Evolutionary conservation across 495 filamentous ascomycete genomes (phyloP).

Genomic region (Aspergillus cristatus): DNA sequence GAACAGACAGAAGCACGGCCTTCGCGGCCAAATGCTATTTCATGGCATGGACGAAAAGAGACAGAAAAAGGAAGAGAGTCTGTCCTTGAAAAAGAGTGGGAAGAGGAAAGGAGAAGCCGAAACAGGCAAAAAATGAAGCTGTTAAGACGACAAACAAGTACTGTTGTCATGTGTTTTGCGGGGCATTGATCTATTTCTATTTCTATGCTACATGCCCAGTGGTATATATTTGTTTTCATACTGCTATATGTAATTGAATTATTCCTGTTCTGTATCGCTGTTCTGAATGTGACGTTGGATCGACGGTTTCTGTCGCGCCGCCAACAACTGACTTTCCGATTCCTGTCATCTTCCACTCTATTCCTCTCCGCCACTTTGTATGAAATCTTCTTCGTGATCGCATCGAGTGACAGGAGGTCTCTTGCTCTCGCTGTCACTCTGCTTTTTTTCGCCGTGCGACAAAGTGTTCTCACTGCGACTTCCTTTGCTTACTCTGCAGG

Average conservation of each 20-base stretch:
- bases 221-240: too few relatives aligned
- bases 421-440: slow-evolving; percentile 16
- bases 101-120: not conserved
- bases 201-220: too few relatives aligned
- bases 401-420: slow-evolving; percentile 18
- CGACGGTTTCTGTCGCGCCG: too few relatives aligned
- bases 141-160: not conserved
- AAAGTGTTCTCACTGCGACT: slow-evolving; percentile 18
- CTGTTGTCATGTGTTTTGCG: too few relatives aligned
- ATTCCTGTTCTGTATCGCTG: too few relatives aligned
- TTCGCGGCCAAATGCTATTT: slow-evolving; percentile 20
- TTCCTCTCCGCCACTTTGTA: not conserved
- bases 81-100: too few relatives aligned
- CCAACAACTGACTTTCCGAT: too few relatives aligned
- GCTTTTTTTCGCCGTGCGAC: slow-evolving; percentile 3
- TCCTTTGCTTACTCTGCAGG: slow-evolving; percentile 7
- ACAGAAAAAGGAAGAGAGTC: not conserved
- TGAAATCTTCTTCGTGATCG: too few relatives aligned
- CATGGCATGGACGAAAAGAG: slow-evolving; percentile 13
- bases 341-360: not conserved
- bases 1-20: slow-evolving; percentile 15
- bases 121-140: not conserved
- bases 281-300: too few relatives aligned
- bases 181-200: too few relatives aligned
- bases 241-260: too few relatives aligned